phyloP scores from a whole-genome alignment of 1,284 basidiomycete genomes.

The Trichosporon asahii region DNA sequence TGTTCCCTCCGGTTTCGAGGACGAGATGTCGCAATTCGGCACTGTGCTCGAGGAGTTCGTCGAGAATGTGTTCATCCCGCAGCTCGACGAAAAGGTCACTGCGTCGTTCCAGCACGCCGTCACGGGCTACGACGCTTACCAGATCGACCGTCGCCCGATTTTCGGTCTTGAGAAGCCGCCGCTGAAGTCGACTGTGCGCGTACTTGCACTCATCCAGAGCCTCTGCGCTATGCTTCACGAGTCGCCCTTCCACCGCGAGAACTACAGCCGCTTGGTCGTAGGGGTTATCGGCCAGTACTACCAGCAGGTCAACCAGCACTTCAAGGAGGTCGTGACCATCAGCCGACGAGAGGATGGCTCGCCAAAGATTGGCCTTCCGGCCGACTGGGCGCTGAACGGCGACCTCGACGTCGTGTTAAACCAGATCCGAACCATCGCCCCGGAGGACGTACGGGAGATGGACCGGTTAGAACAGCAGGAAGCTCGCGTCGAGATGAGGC shows the following conservation, averaged over 20 bases:
- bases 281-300: conserved; percentile 97
- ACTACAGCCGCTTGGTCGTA: conserved; percentile 87
- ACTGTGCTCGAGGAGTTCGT: conserved; percentile 84
- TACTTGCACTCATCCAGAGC: conserved; percentile 87
- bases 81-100: conserved; percentile 91
- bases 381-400: conserved; percentile 78
- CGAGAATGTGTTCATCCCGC: conserved; percentile 84
- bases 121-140: conserved; percentile 77
- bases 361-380: conserved; percentile 57
- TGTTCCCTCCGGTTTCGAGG: conserved; percentile 68
- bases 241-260: conserved; percentile 95
- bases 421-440: conserved; percentile 45
- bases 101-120: conserved; percentile 81
- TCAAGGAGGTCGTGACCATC: conserved; percentile 55
- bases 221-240: conserved; percentile 86
- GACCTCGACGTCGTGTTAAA: conserved; percentile 71
- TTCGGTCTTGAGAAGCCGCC: conserved; percentile 35
- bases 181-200: conserved; percentile 76
- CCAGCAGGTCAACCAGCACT: conserved; percentile 84
- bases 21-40: conserved; percentile 65
- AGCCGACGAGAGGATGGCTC: not conserved
- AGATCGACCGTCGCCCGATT: conserved; percentile 46
- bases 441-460: conserved; percentile 14
- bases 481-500: conserved; percentile 66
- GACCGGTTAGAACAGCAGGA: conserved; percentile 61